These are phyloP conservation scores for Plasmodium vinckei DNA, from an alignment of 169 alveolate species.

Conservation along the genomic window DNA sequence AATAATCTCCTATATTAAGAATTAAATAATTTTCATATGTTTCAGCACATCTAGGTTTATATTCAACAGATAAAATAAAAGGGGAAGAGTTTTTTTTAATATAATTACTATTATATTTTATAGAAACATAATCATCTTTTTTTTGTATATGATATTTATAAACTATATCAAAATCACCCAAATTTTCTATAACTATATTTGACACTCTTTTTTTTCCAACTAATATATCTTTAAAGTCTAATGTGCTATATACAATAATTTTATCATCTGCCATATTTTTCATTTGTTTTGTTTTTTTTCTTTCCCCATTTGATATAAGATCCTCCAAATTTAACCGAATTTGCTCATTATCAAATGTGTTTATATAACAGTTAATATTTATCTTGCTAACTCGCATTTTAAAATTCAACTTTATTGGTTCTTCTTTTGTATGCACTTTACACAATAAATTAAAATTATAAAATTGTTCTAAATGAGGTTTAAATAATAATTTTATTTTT, in stretches of 20 bases:
- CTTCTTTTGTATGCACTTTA: conserved; percentile 36
- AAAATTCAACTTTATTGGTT: conserved; percentile 47
- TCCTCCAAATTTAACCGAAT: conserved; percentile 22
- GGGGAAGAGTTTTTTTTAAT: conserved; percentile 20
- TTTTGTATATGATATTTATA: conserved; percentile 69
- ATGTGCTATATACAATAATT: neutral
- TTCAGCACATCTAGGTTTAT: conserved; percentile 22
- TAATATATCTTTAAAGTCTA: conserved; percentile 67
- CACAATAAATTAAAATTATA: conserved; percentile 68
- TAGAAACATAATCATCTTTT: conserved; percentile 51
- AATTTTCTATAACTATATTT: conserved; percentile 59
- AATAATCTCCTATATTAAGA: conserved; percentile 56
- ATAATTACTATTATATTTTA: conserved; percentile 17
- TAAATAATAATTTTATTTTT: conserved; percentile 61
- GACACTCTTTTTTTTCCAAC: conserved; percentile 50
- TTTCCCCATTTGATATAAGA: neutral
- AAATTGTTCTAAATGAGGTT: conserved; percentile 67
- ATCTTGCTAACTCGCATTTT: conserved; percentile 50
- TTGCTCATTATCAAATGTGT: conserved; percentile 34
- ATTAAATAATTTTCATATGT: conserved; percentile 44
- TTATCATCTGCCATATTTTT: conserved; percentile 1
- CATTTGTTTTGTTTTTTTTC: conserved; percentile 27
- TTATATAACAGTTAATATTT: conserved; percentile 64
- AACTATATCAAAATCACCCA: conserved; percentile 41
- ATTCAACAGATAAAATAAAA: conserved; percentile 23